A percentile compares a stretch with the other conserved stretches of the same genome.
Evolutionary conservation across 306 rosid species (phyloP).

Genomic region (Cicer cuneatum): DNA sequence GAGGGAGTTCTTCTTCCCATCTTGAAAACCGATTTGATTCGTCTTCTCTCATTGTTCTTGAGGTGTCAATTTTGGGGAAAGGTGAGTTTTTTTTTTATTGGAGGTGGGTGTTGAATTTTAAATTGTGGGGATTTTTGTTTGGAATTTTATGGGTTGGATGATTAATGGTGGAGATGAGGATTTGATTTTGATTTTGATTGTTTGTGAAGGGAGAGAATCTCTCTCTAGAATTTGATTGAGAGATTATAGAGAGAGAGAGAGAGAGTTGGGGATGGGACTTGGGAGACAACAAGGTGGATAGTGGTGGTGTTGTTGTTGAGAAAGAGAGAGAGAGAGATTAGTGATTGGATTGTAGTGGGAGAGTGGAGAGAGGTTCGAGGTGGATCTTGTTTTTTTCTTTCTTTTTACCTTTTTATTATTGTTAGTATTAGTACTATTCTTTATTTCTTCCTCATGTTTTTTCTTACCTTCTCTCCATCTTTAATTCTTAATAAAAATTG

Average conservation of each 20-base stretch:
- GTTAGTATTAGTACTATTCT: slow-evolving; percentile 43
- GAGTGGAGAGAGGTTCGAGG: slow-evolving; percentile 88
- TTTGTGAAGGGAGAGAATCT: slow-evolving; percentile 18
- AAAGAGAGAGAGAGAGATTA: not conserved
- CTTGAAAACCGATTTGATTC: slow-evolving; percentile 87
- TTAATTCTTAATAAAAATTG: too few species aligned
- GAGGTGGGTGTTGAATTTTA: not conserved
- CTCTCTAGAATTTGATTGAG: slow-evolving; percentile 33
- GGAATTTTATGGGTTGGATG: not conserved
- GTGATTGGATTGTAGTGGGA: not conserved
- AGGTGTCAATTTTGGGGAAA: too few species aligned
- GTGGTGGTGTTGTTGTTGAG: slow-evolving; percentile 6
- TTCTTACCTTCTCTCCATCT: too few species aligned
- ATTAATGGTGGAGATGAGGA: slow-evolving; percentile 24
- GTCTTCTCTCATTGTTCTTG: slow-evolving; percentile 73
- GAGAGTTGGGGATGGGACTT: not conserved
- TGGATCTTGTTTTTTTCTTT: slow-evolving; percentile 77
- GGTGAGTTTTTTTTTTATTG: too few species aligned
- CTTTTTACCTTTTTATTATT: slow-evolving; percentile 57
- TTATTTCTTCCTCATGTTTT: not conserved
- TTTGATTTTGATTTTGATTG: not conserved
- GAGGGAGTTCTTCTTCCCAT: slow-evolving; percentile 90
- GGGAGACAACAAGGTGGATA: not conserved
- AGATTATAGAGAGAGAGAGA: slow-evolving; percentile 17
- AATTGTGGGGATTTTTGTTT: not conserved